Base-by-base conservation (phyloP, 2,329 filamentous ascomycete species). In the Endoconidiophora polonica region DNA sequence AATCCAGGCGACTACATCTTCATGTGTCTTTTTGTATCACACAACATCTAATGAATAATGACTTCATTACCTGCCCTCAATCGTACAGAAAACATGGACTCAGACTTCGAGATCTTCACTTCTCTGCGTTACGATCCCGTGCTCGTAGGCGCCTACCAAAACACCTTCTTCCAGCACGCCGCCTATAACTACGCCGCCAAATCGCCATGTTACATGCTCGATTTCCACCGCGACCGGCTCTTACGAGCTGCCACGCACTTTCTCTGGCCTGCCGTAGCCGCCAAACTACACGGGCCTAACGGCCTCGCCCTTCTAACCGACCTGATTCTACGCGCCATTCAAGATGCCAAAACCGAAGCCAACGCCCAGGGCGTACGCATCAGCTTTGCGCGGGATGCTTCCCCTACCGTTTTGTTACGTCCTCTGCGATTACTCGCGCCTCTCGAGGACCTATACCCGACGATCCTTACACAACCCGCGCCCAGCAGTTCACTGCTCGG, bases 171-270 rank as follows among this genome's bases (percentile, higher is more conserved):
- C 29, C 53, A 58, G 29, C 59, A 69, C 54, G 62, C 68, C 39
- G 73, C 68, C 16, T 80, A 70, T 66, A 79, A 78, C 58, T 69
- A 66, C 57, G 55, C 59, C 23, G 64, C 68, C 23, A 23, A 22
- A 5, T 83, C 77, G 6, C 74, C 80, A 0, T 79, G 86, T 57
- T 93, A 93, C 63, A 86, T 93, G 72, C 73, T 91, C 14, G 70
- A 78, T 52, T 80, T 81, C 57, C 87, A 94, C 62, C 76, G 78
- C 43, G 82, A 88, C 60, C 81, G 87, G 48, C 74, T 94, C 60
- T 68, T 86, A n/a, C 72, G 67, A 51, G 77, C 76, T 12, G 76
- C 77, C 4, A 61, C 58, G 4, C 60, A 79, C 56, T 82, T 75
- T 67, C 59, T 63, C 4, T 81, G 76, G 76, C 57, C 63, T 1